phyloP scores from a whole-genome alignment of 352 stramenopile genomes.

The Phytophthora palmivora region DNA sequence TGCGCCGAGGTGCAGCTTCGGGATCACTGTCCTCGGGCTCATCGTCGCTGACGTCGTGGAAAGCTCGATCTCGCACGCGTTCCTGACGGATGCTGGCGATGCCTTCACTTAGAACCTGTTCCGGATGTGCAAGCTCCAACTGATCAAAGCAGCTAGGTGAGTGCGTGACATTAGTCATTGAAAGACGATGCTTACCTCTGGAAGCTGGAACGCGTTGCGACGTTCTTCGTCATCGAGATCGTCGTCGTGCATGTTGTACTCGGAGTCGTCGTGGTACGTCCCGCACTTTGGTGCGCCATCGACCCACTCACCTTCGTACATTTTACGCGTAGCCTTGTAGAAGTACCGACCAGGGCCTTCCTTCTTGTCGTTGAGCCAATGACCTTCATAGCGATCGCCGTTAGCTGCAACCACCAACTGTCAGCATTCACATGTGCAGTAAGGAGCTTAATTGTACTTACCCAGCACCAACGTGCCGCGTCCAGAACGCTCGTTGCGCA shows the following conservation, averaged over 20 bases:
- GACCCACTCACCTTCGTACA: constrained; percentile 92
- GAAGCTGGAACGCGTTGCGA: constrained; percentile 69
- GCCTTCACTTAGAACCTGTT: constrained; percentile 79
- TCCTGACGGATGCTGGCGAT: constrained; percentile 76
- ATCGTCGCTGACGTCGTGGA: constrained; percentile 27
- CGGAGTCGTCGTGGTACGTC: constrained; percentile 57
- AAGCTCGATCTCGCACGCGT: constrained; percentile 56
- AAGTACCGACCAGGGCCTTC: constrained; percentile 86
- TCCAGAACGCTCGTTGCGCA: constrained; percentile 74
- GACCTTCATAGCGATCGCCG: constrained; percentile 87
- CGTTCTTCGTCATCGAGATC: constrained; percentile 33
- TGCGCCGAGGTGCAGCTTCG: constrained; percentile 1
- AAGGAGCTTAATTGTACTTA: constrained; percentile 31
- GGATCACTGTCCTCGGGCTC: constrained; percentile 22
- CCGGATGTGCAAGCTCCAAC: constrained; percentile 73
- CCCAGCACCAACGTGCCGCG: constrained; percentile 68
- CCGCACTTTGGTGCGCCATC: constrained; percentile 80
- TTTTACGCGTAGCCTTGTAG: constrained; percentile 84
- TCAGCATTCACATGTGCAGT: background rate
- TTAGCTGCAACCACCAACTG: constrained; percentile 51
- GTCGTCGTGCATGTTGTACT: constrained; percentile 43
- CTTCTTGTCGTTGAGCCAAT: constrained; percentile 90
- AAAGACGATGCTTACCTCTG: constrained; percentile 40
- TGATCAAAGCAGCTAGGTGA: constrained; percentile 22
- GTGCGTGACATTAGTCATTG: background rate